Evolutionary conservation across 1,139 yeast genomes (phyloP).

Genomic region (Zygosaccharomyces sapae): DNA sequence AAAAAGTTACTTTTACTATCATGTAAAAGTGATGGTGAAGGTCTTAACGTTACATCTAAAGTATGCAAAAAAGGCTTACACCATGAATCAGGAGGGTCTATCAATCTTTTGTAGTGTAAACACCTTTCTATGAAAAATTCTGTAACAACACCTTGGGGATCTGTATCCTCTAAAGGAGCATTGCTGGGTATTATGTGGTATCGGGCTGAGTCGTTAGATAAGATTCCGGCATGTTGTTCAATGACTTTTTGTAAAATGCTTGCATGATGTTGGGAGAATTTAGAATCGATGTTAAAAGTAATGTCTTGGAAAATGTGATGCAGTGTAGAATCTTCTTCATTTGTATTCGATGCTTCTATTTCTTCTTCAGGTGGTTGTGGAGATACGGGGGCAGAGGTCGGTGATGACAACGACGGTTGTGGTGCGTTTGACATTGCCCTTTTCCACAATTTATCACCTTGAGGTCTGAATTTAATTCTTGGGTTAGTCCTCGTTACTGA

Average conservation of each 20-base stretch:
- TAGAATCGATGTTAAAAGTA: conserved; percentile 17
- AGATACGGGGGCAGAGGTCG: neutral
- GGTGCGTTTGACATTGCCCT: conserved; percentile 20
- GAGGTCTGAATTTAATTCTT: conserved; percentile 22
- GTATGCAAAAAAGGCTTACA: conserved; percentile 52
- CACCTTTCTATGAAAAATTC: conserved; percentile 88
- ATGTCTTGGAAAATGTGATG: conserved; percentile 15
- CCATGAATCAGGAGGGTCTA: conserved; percentile 60
- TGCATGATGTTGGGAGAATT: conserved; percentile 21
- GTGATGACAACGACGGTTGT: neutral
- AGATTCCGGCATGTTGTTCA: conserved; percentile 27
- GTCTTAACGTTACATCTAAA: conserved; percentile 33
- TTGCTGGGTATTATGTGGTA: conserved; percentile 25
- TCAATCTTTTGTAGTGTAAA: conserved; percentile 53
- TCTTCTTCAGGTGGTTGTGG: neutral
- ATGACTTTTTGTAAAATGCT: conserved; percentile 27
- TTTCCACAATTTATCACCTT: conserved; percentile 30
- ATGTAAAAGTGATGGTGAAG: conserved; percentile 18
- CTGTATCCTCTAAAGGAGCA: conserved; percentile 17
- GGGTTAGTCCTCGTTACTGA: conserved; percentile 7
- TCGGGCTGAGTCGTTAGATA: conserved; percentile 3
- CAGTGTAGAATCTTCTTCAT: neutral
- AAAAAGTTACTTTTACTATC: conserved; percentile 33
- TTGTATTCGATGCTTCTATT: neutral
- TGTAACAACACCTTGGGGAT: conserved; percentile 41